Evolutionary conservation across 2,329 filamentous ascomycete genomes (phyloP), one percentile per base, ranked within the genome.

Genomic region (Metarhizium robertsii): DNA sequence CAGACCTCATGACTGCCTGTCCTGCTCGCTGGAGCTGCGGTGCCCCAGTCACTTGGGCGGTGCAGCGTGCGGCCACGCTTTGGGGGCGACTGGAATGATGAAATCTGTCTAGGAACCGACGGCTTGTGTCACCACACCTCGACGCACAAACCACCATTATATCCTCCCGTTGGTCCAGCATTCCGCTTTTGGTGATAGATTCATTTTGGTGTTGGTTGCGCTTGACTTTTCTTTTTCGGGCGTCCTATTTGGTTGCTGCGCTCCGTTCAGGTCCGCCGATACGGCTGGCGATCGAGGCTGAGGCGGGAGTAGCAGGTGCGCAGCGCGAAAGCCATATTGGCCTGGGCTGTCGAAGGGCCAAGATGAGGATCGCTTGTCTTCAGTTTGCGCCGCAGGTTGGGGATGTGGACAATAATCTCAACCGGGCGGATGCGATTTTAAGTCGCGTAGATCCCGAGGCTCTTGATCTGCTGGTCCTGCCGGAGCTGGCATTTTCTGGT

Each of bases 401-500:
- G 53, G 80, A 87, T 55, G 72, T 89, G 38, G 72, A 87, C 62
- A 81, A 86, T 58, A 92, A 92, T 61, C 75, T 92, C 49, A 80
- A 79, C 59, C 79, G 79, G 18, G 88, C 88, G 58, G 83, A 91
- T 60, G 69, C 76, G 0, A 75, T 92, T 4, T 71, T 92, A 11
- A 75, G 70, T 18, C 73, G 66, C 30, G 78, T 80, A 0, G 70
- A 76, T 6, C 71, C 76, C 0, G 70, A 78, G 1, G 71, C 78
- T n/a, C 50, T 92, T 1, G 86, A 90, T 64, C 75, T 92, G 34
- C 74, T 94, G 0, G 81, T 92, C 0, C 71, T 92, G 0, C 88
- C 89, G 0, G 89, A 92, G 66, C 72, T 92, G 67, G 86, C 88
- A 1, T 90, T 92, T 65, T 79, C 83, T 56, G 86, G 86, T 88